Conservation (phyloP, 2,329 filamentous ascomycete genomes). For the Karstenula rhodostoma region DNA sequence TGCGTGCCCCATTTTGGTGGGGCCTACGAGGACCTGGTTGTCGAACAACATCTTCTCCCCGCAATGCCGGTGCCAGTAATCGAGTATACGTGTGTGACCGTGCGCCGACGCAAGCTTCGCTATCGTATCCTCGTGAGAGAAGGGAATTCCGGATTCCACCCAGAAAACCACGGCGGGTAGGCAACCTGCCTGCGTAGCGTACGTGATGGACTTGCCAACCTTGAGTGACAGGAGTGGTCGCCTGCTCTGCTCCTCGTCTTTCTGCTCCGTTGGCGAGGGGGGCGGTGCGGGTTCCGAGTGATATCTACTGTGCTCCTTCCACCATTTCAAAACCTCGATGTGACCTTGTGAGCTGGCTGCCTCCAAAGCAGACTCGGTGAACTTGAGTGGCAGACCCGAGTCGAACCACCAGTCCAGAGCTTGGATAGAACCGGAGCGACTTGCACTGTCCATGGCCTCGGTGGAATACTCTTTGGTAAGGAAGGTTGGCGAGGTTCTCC, state of each 20-base stretch:
- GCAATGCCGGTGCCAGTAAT: slow-evolving; percentile 80
- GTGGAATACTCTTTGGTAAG: slow-evolving; percentile 85
- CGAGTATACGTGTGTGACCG: slow-evolving; percentile 83
- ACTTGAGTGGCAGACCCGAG: slow-evolving; percentile 79
- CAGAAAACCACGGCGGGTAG: slow-evolving; percentile 85
- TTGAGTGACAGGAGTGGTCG: slow-evolving; percentile 65
- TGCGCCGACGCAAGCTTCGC: slow-evolving; percentile 85
- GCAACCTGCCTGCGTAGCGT: slow-evolving; percentile 83
- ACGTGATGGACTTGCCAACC: slow-evolving; percentile 83
- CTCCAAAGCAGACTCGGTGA: slow-evolving; percentile 87
- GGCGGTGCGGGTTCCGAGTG: slow-evolving; percentile 37
- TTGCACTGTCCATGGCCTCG: slow-evolving; percentile 88
- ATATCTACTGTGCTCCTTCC: slow-evolving; percentile 73
- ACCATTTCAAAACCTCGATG: slow-evolving; percentile 90
- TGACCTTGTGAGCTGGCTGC: slow-evolving; percentile 86
- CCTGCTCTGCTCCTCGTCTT: slow-evolving; percentile 19
- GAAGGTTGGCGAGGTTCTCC: slow-evolving; percentile 83
- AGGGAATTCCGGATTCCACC: slow-evolving; percentile 81
- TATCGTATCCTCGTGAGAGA: slow-evolving; percentile 81
- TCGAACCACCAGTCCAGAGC: slow-evolving; percentile 93
- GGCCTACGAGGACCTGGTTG: slow-evolving; percentile 81
- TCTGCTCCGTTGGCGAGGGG: slow-evolving; percentile 24
- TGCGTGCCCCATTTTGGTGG: slow-evolving; percentile 86
- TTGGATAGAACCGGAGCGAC: slow-evolving; percentile 81
- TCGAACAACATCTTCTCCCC: slow-evolving; percentile 83